Conservation (phyloP, 441 rosid genomes). For the Adansonia madagascariensis region DNA sequence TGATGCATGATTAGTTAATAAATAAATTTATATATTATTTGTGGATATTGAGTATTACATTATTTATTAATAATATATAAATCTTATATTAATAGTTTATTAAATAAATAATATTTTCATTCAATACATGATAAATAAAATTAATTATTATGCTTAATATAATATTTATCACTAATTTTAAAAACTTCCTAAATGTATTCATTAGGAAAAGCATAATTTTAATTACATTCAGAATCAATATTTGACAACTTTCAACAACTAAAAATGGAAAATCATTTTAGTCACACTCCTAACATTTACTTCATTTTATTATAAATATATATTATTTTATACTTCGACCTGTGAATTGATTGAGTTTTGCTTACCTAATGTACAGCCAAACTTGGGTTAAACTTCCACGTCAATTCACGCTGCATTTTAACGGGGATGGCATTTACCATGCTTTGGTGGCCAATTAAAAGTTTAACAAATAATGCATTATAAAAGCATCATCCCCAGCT, state of each 20-base stretch:
- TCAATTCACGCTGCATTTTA: neutral
- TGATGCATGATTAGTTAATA: too few relatives aligned
- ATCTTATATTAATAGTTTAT: too few relatives aligned
- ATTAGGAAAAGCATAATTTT: neutral
- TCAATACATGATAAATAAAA: neutral
- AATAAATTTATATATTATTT: too few relatives aligned
- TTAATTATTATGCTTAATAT: too few relatives aligned
- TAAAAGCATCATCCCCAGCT: neutral
- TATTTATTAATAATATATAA: too few relatives aligned
- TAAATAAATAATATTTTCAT: too few relatives aligned
- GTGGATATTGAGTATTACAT: too few relatives aligned
- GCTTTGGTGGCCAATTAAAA: neutral
- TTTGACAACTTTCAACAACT: too few relatives aligned
- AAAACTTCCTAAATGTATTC: too few relatives aligned
- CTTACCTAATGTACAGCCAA: constrained; percentile 8
- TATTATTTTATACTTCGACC: neutral
- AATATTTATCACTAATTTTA: too few relatives aligned
- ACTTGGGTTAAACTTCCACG: neutral
- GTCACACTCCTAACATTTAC: neutral
- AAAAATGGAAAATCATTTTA: neutral
- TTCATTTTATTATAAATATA: neutral
- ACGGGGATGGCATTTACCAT: neutral
- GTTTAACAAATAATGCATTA: neutral
- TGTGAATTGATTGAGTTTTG: neutral
- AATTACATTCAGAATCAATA: neutral